Conservation (phyloP, 2,329 filamentous ascomycete species). For the Epichloe sylvatica region DNA sequence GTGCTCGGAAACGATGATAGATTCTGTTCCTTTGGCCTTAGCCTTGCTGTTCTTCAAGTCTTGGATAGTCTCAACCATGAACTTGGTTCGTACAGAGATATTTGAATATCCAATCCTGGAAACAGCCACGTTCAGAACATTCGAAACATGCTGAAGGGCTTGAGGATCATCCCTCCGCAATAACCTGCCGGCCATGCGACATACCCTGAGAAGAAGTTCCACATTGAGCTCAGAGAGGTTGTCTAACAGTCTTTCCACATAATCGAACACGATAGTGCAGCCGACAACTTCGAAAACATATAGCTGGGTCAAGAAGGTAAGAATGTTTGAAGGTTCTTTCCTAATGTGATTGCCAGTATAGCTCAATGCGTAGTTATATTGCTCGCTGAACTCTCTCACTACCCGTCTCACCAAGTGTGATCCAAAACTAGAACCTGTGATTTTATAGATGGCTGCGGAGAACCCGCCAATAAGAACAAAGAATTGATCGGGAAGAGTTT, state of each 20-base stretch:
- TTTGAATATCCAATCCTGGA: constrained; percentile 52
- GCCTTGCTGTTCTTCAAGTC: constrained; percentile 89
- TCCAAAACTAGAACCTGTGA: constrained; percentile 78
- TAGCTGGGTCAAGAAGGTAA: constrained; percentile 70
- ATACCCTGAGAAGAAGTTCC: constrained; percentile 71
- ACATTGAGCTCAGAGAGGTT: constrained; percentile 75
- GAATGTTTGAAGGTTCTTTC: constrained; percentile 49
- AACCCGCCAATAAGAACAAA: constrained; percentile 83
- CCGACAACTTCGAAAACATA: constrained; percentile 87
- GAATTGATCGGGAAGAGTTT: constrained; percentile 72
- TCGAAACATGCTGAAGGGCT: constrained; percentile 76
- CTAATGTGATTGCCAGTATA: constrained; percentile 26
- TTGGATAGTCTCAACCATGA: constrained; percentile 95
- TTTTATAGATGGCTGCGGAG: constrained; percentile 72
- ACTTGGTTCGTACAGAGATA: constrained; percentile 77
- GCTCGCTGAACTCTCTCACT: constrained; percentile 58
- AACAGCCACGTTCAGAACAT: constrained; percentile 60
- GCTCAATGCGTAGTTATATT: constrained; percentile 37
- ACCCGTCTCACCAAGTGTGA: constrained; percentile 71
- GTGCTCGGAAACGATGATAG: constrained; percentile 64
- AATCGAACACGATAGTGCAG: constrained; percentile 77
- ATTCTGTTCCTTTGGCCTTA: constrained; percentile 59
- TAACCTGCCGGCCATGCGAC: constrained; percentile 68
- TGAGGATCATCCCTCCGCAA: constrained; percentile 80
- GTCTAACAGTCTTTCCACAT: constrained; percentile 62